Evolutionary conservation across 2,329 filamentous ascomycete genomes (phyloP).

Genomic region (Pleoardoris graminearum): DNA sequence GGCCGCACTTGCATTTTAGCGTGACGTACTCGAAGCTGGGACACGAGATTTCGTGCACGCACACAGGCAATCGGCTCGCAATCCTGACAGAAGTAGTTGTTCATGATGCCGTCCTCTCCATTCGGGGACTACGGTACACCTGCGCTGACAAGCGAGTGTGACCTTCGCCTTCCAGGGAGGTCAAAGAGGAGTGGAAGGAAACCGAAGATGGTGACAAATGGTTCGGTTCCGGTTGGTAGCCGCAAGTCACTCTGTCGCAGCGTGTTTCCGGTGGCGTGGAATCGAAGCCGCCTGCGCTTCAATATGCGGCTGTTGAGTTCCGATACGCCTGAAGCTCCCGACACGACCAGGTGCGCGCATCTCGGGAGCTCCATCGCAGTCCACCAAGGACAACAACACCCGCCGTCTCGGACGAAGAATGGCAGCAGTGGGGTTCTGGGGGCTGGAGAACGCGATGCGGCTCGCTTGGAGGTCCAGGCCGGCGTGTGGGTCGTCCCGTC

Average conservation of each 20-base stretch:
- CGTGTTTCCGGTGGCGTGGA: conserved; percentile 1
- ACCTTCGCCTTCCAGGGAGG: too few relatives aligned
- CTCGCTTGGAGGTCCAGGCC: neutral
- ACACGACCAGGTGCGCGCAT: too few relatives aligned
- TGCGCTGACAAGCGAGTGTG: too few relatives aligned
- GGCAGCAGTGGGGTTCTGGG: neutral
- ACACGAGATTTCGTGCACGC: neutral
- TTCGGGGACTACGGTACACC: too few relatives aligned
- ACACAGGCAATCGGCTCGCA: neutral
- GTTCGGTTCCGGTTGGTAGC: too few relatives aligned
- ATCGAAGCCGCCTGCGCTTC: neutral
- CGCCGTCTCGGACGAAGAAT: neutral
- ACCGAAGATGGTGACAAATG: too few relatives aligned
- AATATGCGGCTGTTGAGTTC: neutral
- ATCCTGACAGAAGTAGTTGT: neutral
- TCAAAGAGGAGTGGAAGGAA: too few relatives aligned
- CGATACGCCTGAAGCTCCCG: neutral
- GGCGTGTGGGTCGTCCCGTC: neutral
- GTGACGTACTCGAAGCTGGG: neutral
- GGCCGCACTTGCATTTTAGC: conserved; percentile 2
- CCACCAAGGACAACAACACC: neutral
- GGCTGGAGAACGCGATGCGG: conserved; percentile 2
- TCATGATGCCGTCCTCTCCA: neutral
- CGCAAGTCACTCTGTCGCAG: too few relatives aligned
- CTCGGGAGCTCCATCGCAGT: neutral